Evolutionary conservation across 2,329 filamentous ascomycete genomes (phyloP).

Genomic region (Aspergillus novofumigatus): DNA sequence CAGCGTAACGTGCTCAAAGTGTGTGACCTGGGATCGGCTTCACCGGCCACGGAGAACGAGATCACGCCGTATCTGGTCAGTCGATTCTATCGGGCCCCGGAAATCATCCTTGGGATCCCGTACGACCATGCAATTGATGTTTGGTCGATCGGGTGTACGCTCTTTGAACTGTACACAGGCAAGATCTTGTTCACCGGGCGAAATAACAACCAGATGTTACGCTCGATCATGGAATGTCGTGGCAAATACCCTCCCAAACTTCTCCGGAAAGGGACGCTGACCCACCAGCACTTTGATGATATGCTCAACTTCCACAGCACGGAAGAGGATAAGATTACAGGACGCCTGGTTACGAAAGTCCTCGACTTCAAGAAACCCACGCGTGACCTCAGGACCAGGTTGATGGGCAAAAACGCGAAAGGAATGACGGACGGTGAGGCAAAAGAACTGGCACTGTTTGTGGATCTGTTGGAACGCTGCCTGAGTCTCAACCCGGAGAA

Average conservation of each 20-base stretch:
- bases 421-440: constrained; percentile 70
- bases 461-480: constrained; percentile 84
- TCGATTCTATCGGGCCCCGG: constrained; percentile 93
- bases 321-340: constrained; percentile 81
- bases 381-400: constrained; percentile 74
- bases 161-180: constrained; percentile 95
- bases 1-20: constrained; percentile 82
- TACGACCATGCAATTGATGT: constrained; percentile 94
- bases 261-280: constrained; percentile 74
- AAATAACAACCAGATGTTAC: constrained; percentile 98
- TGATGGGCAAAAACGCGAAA: constrained; percentile 66
- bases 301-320: constrained; percentile 77
- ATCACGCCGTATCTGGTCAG: constrained; percentile 94
- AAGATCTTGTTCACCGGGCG: constrained; percentile 94
- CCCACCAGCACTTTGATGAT: constrained; percentile 77
- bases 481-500: constrained; percentile 88
- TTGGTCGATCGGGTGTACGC: constrained; percentile 96
- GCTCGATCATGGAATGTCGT: constrained; percentile 90
- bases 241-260: constrained; percentile 89
- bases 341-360: constrained; percentile 59
- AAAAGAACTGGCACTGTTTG: constrained; percentile 75
- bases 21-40: constrained; percentile 94
- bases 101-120: constrained; percentile 94
- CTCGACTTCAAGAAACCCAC: constrained; percentile 62
- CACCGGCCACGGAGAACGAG: constrained; percentile 83